phyloP scores from a whole-genome alignment of 2,329 filamentous ascomycete genomes.

The Claviceps lovelessii region DNA sequence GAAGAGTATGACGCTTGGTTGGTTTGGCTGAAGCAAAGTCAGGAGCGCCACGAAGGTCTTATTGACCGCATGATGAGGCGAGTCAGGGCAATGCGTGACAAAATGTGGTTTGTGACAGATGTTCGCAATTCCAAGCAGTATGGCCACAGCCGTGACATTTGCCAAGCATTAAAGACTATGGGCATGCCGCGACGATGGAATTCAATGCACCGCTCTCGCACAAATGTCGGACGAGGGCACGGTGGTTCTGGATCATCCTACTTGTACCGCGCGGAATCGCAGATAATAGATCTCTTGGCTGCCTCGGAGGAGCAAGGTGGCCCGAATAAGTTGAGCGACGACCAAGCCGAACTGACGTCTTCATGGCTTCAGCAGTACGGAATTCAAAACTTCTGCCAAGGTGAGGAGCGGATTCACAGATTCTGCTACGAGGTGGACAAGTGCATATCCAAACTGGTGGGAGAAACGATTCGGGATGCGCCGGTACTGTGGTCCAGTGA shows the following conservation, averaged over 20 bases:
- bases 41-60: slow-evolving; percentile 60
- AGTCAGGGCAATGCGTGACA: slow-evolving; percentile 67
- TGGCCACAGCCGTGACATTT: slow-evolving; percentile 73
- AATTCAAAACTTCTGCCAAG: slow-evolving; percentile 86
- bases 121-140: slow-evolving; percentile 82
- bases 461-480: slow-evolving; percentile 68
- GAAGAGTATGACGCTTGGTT: slow-evolving; percentile 72
- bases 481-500: slow-evolving; percentile 89
- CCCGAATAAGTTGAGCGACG: slow-evolving; percentile 89
- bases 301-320: slow-evolving; percentile 73
- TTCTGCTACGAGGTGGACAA: slow-evolving; percentile 83
- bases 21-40: slow-evolving; percentile 68
- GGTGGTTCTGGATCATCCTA: slow-evolving; percentile 42
- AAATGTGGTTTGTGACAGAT: slow-evolving; percentile 98
- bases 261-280: slow-evolving; percentile 66
- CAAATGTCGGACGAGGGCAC: slow-evolving; percentile 31
- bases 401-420: slow-evolving; percentile 86
- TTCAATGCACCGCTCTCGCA: slow-evolving; percentile 35
- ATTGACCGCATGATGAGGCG: slow-evolving; percentile 63
- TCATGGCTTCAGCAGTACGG: slow-evolving; percentile 70
- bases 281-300: slow-evolving; percentile 76
- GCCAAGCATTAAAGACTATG: slow-evolving; percentile 84
- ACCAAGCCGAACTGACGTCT: slow-evolving; percentile 73
- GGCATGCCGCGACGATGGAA: slow-evolving; percentile 46
- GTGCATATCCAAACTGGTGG: slow-evolving; percentile 73